Base-by-base conservation (phyloP, 768 basidiomycete genomes). In the Suillus hirtellus region DNA sequence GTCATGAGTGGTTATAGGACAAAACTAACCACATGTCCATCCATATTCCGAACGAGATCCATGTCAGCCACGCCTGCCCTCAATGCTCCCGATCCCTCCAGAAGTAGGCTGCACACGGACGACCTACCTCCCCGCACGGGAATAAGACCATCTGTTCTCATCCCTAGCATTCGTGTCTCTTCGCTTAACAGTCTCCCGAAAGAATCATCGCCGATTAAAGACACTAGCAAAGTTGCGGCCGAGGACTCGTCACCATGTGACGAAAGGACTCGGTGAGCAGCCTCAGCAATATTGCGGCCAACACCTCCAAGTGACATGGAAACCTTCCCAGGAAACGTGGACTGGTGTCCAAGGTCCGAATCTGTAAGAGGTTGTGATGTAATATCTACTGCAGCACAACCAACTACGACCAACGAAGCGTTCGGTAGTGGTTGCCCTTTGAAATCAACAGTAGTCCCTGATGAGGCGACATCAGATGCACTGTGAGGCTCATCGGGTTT, bases 221-320 rank as follows among this genome's bases (percentile, higher is more conserved):
- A 86, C 8, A 98, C 77, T 46, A 99, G 80, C 14, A 93, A 66
- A 1, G 84, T 81, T 7, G 81, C 75, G 14, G 66, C 35, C 6
- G 73, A 62, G 21, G 62, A 50, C 19, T 69, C 62, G 14, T 61
- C 63, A 21, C 69, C 67, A 10, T 76, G 67, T 8, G 75, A 73
- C 49, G 77, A 70, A 64, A 88, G 71, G 6, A 89, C 73, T 35
- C 92, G 86, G 72, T 92, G 88, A 7, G 94, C 84, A 1, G 95
- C 93, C 73, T 98, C 95, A 2, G 96, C 92, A 49, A 99, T 86
- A 72, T 99, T 99, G n/a, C 96, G 88, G 1, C 86, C 95, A 15
- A 99, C 96, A 35, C 96, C 96, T 1, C 96, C 96, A 6, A 92
- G 78, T 0, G 89, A 83, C 44, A 96, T 64, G 17, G 80, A 77